Evolutionary conservation across 2,329 filamentous ascomycete genomes (phyloP).

Genomic region (Cryphonectria carpinicola): DNA sequence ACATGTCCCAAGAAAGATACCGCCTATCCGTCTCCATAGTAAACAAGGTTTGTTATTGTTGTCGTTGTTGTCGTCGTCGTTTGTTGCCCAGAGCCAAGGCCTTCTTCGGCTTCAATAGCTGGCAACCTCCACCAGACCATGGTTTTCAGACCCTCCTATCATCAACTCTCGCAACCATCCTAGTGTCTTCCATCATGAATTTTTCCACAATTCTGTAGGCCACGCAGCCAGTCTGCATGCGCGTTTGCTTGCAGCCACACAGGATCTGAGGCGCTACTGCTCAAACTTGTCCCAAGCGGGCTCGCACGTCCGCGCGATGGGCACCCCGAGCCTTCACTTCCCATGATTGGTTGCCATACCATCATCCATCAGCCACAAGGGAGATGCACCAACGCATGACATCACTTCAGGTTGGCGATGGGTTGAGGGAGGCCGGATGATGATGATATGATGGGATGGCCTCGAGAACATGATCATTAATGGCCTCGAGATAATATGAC

Average conservation of each 20-base stretch:
- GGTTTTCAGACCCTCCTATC: background rate
- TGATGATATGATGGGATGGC: conserved; percentile 2
- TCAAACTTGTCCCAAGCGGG: conserved; percentile 18
- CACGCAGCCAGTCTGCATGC: background rate
- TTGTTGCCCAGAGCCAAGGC: too few species aligned
- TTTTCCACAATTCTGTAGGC: background rate
- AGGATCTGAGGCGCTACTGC: conserved; percentile 18
- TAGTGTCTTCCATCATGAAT: background rate
- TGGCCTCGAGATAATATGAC: background rate
- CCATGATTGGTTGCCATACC: conserved; percentile 10
- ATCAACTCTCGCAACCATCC: background rate
- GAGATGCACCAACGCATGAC: conserved; percentile 23
- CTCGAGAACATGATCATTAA: background rate
- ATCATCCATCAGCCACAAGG: conserved; percentile 8
- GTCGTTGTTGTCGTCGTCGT: background rate
- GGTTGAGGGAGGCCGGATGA: background rate
- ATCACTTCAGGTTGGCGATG: conserved; percentile 17
- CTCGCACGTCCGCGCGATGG: background rate
- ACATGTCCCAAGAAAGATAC: too few species aligned
- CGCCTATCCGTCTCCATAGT: background rate
- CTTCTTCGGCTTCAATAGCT: background rate
- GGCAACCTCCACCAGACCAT: background rate
- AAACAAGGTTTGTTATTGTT: background rate
- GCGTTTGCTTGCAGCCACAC: conserved; percentile 1
- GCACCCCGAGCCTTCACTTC: conserved; percentile 2